Base-by-base conservation (phyloP, 2,329 filamentous ascomycete species). In the Venturia nashicola region DNA sequence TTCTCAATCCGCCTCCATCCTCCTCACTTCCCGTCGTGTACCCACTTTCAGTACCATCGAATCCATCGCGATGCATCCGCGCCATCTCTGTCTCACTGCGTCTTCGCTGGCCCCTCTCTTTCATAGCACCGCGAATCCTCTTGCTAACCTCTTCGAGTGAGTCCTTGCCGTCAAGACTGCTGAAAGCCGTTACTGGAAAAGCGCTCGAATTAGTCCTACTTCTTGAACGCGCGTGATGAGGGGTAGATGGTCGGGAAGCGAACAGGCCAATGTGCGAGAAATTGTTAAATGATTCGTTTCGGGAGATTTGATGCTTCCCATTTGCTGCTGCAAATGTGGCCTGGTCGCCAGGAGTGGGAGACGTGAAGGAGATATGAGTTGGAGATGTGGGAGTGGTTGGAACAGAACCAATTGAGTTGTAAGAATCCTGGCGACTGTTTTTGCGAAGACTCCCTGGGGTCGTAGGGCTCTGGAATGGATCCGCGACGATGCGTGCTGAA, bases 201-300 rank as follows among this genome's bases (percentile, higher is more conserved):
- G 82, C 83, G 3, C 78, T 78, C 62, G 72, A 75, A 62, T 71
- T 83, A 66, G 86, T 90, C 73, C 87, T 85, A 69, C 85, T 90
- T 61, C 87, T 82, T 69, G 86, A 89, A 34, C 88, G 82, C 68
- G 83, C 87, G 64, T 86, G 83, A 61, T 83, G 87, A n/a, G 91
- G 86, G 61, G 89, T 95, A n/a, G 88, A 83, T 5, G 92, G 91
- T 39, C 90, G 83, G 18, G 90, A 94, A 2, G 92, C 91, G 77
- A 97, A 99, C 76, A 99, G 87, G 66, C 89, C 90, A 68, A 96
- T 88, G 60, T 84, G 86, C 14, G 90, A 88, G 67, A 97, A 88
- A 74, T 97, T 93, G 75, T 87, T 87, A 77, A 97, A 97, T 0
- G 90, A 94, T 76, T 97, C 94, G 77, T 96, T 97, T 66, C 89